Evolutionary conservation across 2,329 filamentous ascomycete species (phyloP).

Genomic region (Colletotrichum shisoi): DNA sequence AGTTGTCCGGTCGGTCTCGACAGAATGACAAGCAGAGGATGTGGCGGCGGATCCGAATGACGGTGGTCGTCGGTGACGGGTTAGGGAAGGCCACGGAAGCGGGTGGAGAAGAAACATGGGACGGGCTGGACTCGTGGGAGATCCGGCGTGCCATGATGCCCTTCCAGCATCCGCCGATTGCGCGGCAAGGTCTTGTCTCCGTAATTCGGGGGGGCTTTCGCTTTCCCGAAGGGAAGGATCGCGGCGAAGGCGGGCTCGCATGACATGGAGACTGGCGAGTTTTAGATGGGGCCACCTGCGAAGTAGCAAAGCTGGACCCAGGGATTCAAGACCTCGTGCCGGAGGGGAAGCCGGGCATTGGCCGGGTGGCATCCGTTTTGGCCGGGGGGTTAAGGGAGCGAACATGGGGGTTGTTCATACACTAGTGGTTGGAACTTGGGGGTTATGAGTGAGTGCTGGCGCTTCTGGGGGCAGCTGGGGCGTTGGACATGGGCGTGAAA

Average conservation of each 20-base stretch:
- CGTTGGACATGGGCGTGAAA: constrained; percentile 2
- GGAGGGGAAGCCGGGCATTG: constrained; percentile 31
- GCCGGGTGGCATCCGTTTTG: constrained; percentile 17
- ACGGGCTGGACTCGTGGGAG: constrained; percentile 21
- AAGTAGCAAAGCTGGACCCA: background rate
- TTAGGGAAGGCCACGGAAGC: constrained; percentile 11
- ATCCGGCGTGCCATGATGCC: constrained; percentile 27
- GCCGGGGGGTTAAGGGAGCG: background rate
- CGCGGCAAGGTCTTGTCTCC: constrained; percentile 2
- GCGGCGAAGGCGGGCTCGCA: constrained; percentile 26
- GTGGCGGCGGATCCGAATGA: background rate
- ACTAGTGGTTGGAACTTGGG: constrained; percentile 8
- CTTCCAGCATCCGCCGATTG: constrained; percentile 12
- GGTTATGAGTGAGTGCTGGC: background rate
- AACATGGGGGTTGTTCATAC: constrained; percentile 18
- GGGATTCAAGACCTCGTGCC: constrained; percentile 27
- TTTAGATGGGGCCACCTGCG: background rate
- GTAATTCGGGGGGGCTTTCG: background rate
- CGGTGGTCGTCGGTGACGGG: constrained; percentile 26
- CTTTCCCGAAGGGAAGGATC: constrained; percentile 6
- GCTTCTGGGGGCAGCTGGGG: background rate
- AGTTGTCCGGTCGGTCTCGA: background rate
- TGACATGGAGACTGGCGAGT: background rate
- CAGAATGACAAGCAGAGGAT: too few species aligned
- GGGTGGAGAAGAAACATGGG: constrained; percentile 30